Evolutionary conservation across 805 yeast genomes (phyloP), one percentile per base, ranked within the genome.

Genomic region (Suhomyces pyralidae): DNA sequence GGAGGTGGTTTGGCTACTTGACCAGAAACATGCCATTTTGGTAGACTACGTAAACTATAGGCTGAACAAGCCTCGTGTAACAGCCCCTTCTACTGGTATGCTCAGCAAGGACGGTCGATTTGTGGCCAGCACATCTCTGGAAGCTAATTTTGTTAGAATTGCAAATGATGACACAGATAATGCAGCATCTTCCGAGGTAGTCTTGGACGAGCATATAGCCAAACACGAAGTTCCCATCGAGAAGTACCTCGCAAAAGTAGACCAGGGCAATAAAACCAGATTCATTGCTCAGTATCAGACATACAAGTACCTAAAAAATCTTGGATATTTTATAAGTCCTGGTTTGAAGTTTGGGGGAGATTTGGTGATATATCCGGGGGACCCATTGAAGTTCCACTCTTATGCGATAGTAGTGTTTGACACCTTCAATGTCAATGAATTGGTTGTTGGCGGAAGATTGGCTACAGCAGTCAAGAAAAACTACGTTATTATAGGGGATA

Each of bases 311-410:
- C 67, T 84, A 34, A 76, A 77, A 52, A 58, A 63, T 6, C 62
- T 64, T 12, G 83, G 81, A 1, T 86, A 77, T 65, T 81, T 73
- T 52, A 58, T 88, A 15, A 78, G 90, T 30, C 97, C 98, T 0
- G 99, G 99, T 0, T 72, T 91, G 30, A 79, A 96, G 53, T 93
- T 92, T 67, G 99, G 99, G 2, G 96, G 97, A 5, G 83, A 83
- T 51, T 91, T 83, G 61, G 81, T 94, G 52, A 91, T 92, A 1
- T 93, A 93, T 58, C 98, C 97, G 0, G 98, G 97, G 1, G 99
- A 93, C 65, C 96, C 98, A 7, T 72, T 93, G 50, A 69, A 94
- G 46, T 94, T 83, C 62, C 99, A 93, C 69, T 88, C 97, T 2
- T 97, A 93, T 67, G 76, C 84, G 57, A 85, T 89, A 5, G 87